phyloP scores from a whole-genome alignment of 2,329 filamentous ascomycete species.

The Dactylellina leptospora region DNA sequence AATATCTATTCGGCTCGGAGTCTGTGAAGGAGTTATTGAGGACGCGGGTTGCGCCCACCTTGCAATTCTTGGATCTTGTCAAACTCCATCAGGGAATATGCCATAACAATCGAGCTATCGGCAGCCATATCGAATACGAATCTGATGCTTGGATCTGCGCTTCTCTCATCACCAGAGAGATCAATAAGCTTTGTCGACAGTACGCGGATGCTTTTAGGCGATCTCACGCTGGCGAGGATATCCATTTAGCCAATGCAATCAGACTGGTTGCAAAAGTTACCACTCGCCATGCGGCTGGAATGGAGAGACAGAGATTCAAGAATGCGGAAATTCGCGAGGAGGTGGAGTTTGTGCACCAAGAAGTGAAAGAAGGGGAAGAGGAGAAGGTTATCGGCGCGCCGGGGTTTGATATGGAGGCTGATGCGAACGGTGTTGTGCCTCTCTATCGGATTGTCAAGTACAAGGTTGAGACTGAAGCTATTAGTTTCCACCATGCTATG shows the following conservation, averaged over 20 bases:
- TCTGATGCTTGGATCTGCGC: constrained; percentile 98
- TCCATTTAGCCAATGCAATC: constrained; percentile 75
- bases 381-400: constrained; percentile 12
- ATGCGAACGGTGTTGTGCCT: constrained; percentile 53
- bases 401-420: constrained; percentile 46
- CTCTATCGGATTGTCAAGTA: constrained; percentile 81
- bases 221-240: constrained; percentile 70
- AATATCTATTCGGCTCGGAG: constrained; percentile 86
- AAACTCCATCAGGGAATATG: constrained; percentile 98
- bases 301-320: constrained; percentile 85
- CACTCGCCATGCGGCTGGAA: constrained; percentile 87
- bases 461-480: constrained; percentile 84
- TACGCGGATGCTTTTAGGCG: constrained; percentile 86
- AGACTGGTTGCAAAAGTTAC: constrained; percentile 79
- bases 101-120: constrained; percentile 87
- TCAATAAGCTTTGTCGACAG: constrained; percentile 89
- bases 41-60: constrained; percentile 82
- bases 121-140: constrained; percentile 97
- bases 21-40: constrained; percentile 87
- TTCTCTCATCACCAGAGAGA: constrained; percentile 90
- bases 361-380: constrained; percentile 11
- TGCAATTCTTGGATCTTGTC: constrained; percentile 94
- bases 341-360: constrained; percentile 69
- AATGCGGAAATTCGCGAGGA: constrained; percentile 89
- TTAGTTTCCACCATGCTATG: constrained; percentile 96